Percentiles rank a stretch among this genome's conserved stretches.
These are phyloP conservation scores for Alliaria petiolata DNA, from an alignment of 345 rosid species.

Conservation along the genomic window DNA sequence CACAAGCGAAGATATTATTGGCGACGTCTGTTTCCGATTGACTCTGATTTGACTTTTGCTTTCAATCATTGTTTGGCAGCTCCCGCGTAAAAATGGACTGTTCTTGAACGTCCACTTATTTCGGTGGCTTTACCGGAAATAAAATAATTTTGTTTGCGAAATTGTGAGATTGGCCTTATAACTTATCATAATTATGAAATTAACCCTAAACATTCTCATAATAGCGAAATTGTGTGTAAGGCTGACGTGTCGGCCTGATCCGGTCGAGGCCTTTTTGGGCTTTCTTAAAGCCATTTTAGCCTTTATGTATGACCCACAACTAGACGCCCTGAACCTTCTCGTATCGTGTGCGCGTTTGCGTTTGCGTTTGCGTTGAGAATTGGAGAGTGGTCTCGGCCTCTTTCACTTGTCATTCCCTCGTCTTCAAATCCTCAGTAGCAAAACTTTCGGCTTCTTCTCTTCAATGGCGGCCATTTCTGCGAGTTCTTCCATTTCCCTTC, in stretches of 20 bases:
- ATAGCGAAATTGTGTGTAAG: background rate
- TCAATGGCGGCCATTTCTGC: conserved; percentile 42
- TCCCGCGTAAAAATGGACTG: conserved; percentile 25
- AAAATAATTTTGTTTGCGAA: background rate
- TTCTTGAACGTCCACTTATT: conserved; percentile 13
- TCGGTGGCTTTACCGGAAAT: conserved; percentile 3
- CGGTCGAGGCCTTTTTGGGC: conserved; percentile 13
- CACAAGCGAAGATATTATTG: conserved; percentile 6
- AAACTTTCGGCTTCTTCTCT: background rate
- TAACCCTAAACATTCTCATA: background rate
- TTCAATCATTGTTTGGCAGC: conserved; percentile 23
- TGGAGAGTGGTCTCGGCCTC: background rate
- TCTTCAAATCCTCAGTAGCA: conserved; percentile 8
- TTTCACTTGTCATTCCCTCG: background rate
- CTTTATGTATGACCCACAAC: background rate
- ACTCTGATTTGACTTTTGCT: conserved; percentile 27
- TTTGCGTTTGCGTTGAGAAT: background rate
- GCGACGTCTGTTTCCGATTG: conserved; percentile 11
- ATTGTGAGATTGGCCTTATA: background rate
- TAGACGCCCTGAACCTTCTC: background rate
- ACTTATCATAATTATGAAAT: background rate
- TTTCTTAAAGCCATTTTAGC: background rate
- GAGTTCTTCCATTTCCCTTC: conserved; percentile 8
- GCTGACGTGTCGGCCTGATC: conserved; percentile 16
- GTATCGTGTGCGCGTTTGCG: background rate